Evolutionary conservation across 768 basidiomycete species (phyloP).

Genomic region (Leucocoprinus sp.): DNA sequence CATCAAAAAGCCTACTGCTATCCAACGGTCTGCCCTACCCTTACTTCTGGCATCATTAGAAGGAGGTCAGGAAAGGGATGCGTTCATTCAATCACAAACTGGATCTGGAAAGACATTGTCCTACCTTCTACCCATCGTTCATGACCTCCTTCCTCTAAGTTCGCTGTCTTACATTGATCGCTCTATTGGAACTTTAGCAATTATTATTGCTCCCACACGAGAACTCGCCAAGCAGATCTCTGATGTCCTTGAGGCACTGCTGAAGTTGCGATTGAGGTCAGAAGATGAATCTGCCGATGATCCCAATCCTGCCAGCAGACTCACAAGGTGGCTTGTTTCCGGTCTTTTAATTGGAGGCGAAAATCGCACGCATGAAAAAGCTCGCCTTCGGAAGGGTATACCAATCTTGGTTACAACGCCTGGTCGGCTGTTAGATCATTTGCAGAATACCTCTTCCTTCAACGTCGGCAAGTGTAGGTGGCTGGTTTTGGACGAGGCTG

Average conservation of each 20-base stretch:
- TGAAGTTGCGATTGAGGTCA: slow-evolving; percentile 66
- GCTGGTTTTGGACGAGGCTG: slow-evolving; percentile 96
- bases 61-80: slow-evolving; percentile 46
- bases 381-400: slow-evolving; percentile 85
- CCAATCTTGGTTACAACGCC: slow-evolving; percentile 96
- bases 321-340: slow-evolving; percentile 91
- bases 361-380: slow-evolving; percentile 92
- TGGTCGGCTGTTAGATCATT: slow-evolving; percentile 89
- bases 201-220: slow-evolving; percentile 91
- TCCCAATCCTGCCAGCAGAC: slow-evolving; percentile 31
- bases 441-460: slow-evolving; percentile 92
- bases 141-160: slow-evolving; percentile 87
- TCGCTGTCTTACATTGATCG: slow-evolving; percentile 90
- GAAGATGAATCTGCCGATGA: slow-evolving; percentile 46
- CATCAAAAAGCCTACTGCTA: slow-evolving; percentile 81
- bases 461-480: slow-evolving; percentile 91
- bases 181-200: slow-evolving; percentile 88
- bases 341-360: slow-evolving; percentile 92
- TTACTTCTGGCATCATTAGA: slow-evolving; percentile 29
- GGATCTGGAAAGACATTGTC: slow-evolving; percentile 95
- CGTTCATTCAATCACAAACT: slow-evolving; percentile 94
- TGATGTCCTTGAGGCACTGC: slow-evolving; percentile 80
- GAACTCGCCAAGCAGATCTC: slow-evolving; percentile 96
- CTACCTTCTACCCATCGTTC: slow-evolving; percentile 90
- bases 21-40: slow-evolving; percentile 77